Evolutionary conservation across 306 rosid genomes (phyloP).

Genomic region (Clitoria ternatea): DNA sequence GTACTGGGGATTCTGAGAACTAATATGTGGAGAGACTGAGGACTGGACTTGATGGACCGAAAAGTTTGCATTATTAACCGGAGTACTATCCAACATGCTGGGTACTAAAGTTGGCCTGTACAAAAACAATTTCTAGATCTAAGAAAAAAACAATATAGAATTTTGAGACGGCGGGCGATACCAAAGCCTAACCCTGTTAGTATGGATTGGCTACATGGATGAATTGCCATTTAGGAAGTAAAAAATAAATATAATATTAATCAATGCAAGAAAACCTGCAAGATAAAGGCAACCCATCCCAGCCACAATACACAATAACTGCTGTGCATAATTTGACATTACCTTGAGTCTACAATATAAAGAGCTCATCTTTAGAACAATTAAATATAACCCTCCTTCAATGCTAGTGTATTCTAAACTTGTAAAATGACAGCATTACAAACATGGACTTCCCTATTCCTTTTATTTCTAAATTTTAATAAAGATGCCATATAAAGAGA

Average conservation of each 20-base stretch:
- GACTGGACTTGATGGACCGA: constrained; percentile 33
- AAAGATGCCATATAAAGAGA: too few relatives aligned
- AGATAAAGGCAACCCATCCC: constrained; percentile 7
- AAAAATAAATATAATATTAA: constrained; percentile 4
- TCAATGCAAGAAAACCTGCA: constrained; percentile 7
- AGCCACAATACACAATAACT: too few relatives aligned
- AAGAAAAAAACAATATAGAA: constrained; percentile 5
- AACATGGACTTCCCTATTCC: not conserved
- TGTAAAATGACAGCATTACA: too few relatives aligned
- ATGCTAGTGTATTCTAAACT: not conserved
- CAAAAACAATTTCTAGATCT: constrained; percentile 19
- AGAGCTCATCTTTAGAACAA: too few relatives aligned
- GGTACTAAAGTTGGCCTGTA: constrained; percentile 44
- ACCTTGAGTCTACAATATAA: too few relatives aligned
- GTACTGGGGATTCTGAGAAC: constrained; percentile 35
- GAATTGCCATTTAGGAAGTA: not conserved
- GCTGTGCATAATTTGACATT: too few relatives aligned
- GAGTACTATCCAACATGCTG: constrained; percentile 27
- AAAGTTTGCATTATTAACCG: constrained; percentile 25
- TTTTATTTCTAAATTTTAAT: not conserved
- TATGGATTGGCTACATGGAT: not conserved
- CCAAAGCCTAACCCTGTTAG: not conserved
- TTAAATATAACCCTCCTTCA: too few relatives aligned
- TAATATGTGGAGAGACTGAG: constrained; percentile 27
- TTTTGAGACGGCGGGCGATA: not conserved